Conservation (phyloP, 2,329 filamentous ascomycete species). For the Colletotrichum phormii region DNA sequence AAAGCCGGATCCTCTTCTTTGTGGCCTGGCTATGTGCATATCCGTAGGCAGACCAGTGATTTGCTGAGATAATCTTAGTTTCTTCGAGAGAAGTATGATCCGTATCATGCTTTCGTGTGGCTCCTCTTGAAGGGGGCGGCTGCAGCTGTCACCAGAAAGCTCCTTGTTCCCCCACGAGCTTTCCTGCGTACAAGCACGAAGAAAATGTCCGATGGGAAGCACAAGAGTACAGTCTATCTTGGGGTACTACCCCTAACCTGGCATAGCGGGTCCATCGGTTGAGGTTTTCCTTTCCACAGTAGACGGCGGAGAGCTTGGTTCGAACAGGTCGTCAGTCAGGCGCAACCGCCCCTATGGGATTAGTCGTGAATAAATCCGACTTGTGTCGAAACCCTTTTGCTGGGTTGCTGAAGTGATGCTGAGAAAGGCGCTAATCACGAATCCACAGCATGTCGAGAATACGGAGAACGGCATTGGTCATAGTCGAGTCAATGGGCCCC, state of each 20-base stretch:
- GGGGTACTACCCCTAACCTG: constrained; percentile 2
- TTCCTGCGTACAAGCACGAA: constrained; percentile 52
- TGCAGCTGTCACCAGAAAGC: constrained; percentile 54
- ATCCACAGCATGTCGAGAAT: constrained; percentile 1
- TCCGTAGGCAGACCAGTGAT: constrained; percentile 40
- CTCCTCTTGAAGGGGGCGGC: constrained; percentile 49
- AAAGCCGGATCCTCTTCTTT: constrained; percentile 37
- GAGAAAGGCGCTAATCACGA: constrained; percentile 8
- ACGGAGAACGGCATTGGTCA: constrained; percentile 19
- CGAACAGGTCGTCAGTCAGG: background rate
- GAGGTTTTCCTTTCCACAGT: background rate
- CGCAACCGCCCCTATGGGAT: background rate
- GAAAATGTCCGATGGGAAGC: constrained; percentile 37
- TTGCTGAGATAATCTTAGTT: constrained; percentile 46
- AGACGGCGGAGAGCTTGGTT: background rate
- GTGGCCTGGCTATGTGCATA: constrained; percentile 50
- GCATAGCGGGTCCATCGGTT: background rate
- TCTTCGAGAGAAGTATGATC: constrained; percentile 53
- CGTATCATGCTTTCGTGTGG: constrained; percentile 40
- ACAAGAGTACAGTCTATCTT: constrained; percentile 17
- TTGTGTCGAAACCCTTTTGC: background rate
- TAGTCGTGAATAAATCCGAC: constrained; percentile 5
- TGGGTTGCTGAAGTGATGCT: constrained; percentile 14
- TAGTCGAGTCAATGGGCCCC: constrained; percentile 52
- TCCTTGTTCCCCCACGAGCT: constrained; percentile 51